These are phyloP conservation scores for Coemansia sp. DNA, from an alignment of 192 early-diverging fungal species.

Conservation along the genomic window DNA sequence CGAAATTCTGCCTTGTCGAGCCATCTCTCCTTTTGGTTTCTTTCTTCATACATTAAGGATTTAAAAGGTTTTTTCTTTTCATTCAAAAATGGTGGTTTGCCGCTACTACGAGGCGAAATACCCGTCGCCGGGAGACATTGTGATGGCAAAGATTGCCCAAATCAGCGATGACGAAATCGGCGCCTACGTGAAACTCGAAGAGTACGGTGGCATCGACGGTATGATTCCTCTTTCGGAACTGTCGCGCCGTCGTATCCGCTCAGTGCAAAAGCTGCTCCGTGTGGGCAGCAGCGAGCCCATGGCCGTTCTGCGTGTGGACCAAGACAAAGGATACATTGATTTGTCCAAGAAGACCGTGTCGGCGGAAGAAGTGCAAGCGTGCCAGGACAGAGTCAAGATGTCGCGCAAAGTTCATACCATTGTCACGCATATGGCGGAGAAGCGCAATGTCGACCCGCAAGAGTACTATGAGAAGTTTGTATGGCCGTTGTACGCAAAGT, in stretches of 20 bases:
- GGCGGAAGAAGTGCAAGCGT: conserved; percentile 83
- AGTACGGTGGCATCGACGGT: conserved; percentile 97
- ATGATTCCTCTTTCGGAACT: conserved; percentile 95
- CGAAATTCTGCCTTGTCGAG: background rate
- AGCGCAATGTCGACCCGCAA: conserved; percentile 76
- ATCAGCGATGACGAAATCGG: conserved; percentile 86
- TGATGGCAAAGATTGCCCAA: conserved; percentile 95
- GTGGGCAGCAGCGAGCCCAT: conserved; percentile 92
- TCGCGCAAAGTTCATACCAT: conserved; percentile 71
- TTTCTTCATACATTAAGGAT: background rate
- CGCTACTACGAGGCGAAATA: conserved; percentile 94
- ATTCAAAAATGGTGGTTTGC: conserved; percentile 41
- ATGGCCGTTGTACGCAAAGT: conserved; percentile 95
- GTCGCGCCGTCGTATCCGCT: conserved; percentile 91
- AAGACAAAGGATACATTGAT: conserved; percentile 99
- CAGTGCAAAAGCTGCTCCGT: conserved; percentile 92
- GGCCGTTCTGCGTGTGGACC: conserved; percentile 91
- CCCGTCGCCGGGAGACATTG: conserved; percentile 91
- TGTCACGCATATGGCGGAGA: conserved; percentile 72
- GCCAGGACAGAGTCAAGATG: conserved; percentile 92
- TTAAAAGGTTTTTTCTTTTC: background rate
- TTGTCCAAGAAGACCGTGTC: conserved; percentile 92
- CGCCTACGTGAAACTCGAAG: conserved; percentile 90
- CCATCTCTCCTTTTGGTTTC: background rate
- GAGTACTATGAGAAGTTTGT: conserved; percentile 80